Evolutionary conservation across 2,329 filamentous ascomycete species (phyloP), one percentile per base, ranked within the genome.

Genomic region (Colletotrichum chrysophilum): DNA sequence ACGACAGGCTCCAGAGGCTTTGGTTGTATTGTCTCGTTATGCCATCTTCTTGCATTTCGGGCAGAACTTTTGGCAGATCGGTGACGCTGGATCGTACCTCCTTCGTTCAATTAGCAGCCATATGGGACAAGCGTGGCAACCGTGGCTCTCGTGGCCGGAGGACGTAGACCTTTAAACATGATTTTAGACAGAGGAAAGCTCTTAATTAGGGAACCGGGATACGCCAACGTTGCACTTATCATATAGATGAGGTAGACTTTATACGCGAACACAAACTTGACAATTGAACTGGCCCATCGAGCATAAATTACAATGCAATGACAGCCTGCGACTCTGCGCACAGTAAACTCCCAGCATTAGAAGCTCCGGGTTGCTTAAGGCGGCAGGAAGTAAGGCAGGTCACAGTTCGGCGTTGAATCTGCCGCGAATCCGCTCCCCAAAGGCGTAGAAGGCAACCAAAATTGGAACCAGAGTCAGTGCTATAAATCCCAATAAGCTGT

Each of bases 191-290:
- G n/a, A 12, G 10, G 1, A 13, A 21, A 48, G 43, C 2, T 48
- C 10, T 12, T 7, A 4, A 2, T 21, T 21, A 21, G 0, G 2
- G 0, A 16, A 7, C 5, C 5, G 9, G 43, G 5, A 13, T 48
- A 7, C 10, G 10, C 10, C 5, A 48, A 1, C 0, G 18, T 3
- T 48, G 18, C 10, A 4, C 3, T 12, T 48, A 21, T 3, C 1
- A n/a, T 48, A 0, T 21, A 48, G 18, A 48, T 4, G 3, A 21
- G 9, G 9, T n/a, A 48, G n/a, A 48, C 5, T n/a, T 21, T 5
- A n/a, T 1, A 21, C 4, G 43, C 9, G 5, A 21, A 21, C 43
- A 48, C 4, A 21, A 21, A 4, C 10, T 48, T 48, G n/a, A 21
- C 10, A 12, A 12, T 16, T 48, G 8, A 12, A 5, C 43, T 12